Evolutionary conservation across 352 stramenopile genomes (phyloP), one percentile per base, ranked within the genome.

Genomic region (Phytophthora crassamura): DNA sequence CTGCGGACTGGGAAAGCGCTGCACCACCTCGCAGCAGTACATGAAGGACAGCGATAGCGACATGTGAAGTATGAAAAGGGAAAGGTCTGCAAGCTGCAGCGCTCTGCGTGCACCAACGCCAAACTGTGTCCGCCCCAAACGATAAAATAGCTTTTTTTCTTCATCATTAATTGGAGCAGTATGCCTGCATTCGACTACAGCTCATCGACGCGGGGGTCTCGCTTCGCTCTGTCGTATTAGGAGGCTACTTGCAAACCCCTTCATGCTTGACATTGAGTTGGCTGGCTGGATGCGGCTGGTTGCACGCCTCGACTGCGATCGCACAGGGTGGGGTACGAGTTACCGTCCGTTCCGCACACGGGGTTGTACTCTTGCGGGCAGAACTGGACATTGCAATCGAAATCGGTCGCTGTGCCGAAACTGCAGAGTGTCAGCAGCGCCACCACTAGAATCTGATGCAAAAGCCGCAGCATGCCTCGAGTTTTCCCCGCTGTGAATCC

Each of bases 341-440:
- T 11, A 14, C 49, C 45, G 18, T 74, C 45, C 11, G 38, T 52
- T 25, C 59, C 64, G 20, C 69, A 77, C 20, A 76, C 68, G 5
- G 58, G 52, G 39, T 14, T 32, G 30, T 40, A 65, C 14, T 58
- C 56, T 16, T 39, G 18, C 10, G 36, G 28, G 11, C 57, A 65
- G 32, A 46, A 58, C 35, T 59, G 30, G 41, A 62, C 42, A 15
- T 54, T 43, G 54, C 54, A 62, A 33, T 62, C 41, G 11, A 61
- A 61, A 28, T 50, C 8, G 18, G 20, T 45, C 30, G 54, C 41
- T 4, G 20, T n/a, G 32, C 14, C 20, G 22, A n/a, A 7, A 14
- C 25, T 34, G 43, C 16, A 9, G 22, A 22, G n/a, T 11, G 22
- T 25, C 34, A 50, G 22, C 8, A 50, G 43, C 22, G 34, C 20